Conservation (phyloP, 495 filamentous ascomycete species). For the Schizothecium vesticola region DNA sequence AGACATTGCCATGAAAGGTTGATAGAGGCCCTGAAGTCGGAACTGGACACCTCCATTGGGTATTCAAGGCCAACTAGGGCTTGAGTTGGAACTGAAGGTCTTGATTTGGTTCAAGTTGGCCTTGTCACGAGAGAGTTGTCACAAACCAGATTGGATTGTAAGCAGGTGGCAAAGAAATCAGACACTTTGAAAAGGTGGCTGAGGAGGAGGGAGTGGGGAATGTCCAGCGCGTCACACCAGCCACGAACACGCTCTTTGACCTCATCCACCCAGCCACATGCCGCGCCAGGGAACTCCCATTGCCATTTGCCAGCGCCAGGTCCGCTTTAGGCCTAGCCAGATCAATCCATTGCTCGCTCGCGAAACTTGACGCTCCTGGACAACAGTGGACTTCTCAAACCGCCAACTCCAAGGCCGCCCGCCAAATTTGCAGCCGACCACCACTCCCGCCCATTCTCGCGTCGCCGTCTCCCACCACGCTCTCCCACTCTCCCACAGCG, state of each 20-base stretch:
- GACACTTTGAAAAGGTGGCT: not conserved
- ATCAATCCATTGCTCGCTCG: conserved; percentile 18
- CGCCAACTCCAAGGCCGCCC: conserved; percentile 22
- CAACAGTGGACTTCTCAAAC: conserved; percentile 17
- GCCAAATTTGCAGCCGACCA: conserved; percentile 7
- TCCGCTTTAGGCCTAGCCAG: conserved; percentile 25
- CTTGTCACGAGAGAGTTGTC: too few species aligned
- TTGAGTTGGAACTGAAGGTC: too few species aligned
- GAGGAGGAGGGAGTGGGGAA: not conserved
- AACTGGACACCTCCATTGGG: too few species aligned
- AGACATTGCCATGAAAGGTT: too few species aligned
- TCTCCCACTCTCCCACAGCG: not conserved
- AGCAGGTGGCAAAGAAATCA: too few species aligned
- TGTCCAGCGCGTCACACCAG: not conserved
- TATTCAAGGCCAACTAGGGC: too few species aligned
- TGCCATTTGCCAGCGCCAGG: not conserved
- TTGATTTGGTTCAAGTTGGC: too few species aligned
- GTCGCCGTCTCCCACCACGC: conserved; percentile 4
- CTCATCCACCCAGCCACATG: conserved; percentile 16
- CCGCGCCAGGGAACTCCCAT: conserved; percentile 3
- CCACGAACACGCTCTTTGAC: conserved; percentile 6
- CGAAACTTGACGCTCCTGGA: conserved; percentile 22
- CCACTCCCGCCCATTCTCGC: conserved; percentile 6
- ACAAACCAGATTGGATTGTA: too few species aligned
- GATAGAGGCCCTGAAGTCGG: too few species aligned